Base-by-base conservation (phyloP, 2,329 filamentous ascomycete species). In the Celoporthe dispersa region DNA sequence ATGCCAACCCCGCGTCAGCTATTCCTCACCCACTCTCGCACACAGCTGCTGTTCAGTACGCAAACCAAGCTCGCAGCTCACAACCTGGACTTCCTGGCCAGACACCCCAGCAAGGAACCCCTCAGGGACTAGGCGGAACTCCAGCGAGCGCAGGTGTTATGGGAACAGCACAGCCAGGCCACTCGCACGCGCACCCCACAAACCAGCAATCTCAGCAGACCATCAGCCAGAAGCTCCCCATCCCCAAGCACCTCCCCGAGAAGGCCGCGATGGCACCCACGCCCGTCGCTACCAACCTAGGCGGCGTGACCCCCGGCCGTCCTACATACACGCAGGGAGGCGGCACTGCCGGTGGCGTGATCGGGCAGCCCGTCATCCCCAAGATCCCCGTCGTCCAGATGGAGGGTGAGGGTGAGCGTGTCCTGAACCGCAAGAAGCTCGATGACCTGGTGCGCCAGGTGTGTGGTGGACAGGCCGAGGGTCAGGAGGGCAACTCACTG, bases 371-470 rank as follows among this genome's bases (percentile, higher is more conserved):
- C 0, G 93, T 93, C 2, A 87, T 98, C 71, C 84, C 90, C 68
- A 94, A 94, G 77, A 89, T 93, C 60, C 93, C 94, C 0, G 89
- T 90, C 0, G 97, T 93, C 79, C 92, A 93, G 69, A 90, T 98
- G 70, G 95, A 98, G 78, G 93, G 93, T 39, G 94, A 97, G 78
- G 94, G 94, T 35, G 94, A 98, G 76, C 91, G 94, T 59, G 92
- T 99, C 1, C 85, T 99, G n/a, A 97, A 92, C 83, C 98, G 98
- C 88, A 97, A 97, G 83, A 98, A 97, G 83, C 86, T 99, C 55
- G 94, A 99, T 77, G 95, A 98, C 79, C 86, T 99, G 51, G 94
- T 98, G 11, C 90, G 94, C 65, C 95, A 98, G 81, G 94, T 98
- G 70, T 97, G 94, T 48, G 94, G 94, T 67, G 92, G 91, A 12